phyloP scores from a whole-genome alignment of 768 basidiomycete genomes.

The Leccinum subgranulosum region DNA sequence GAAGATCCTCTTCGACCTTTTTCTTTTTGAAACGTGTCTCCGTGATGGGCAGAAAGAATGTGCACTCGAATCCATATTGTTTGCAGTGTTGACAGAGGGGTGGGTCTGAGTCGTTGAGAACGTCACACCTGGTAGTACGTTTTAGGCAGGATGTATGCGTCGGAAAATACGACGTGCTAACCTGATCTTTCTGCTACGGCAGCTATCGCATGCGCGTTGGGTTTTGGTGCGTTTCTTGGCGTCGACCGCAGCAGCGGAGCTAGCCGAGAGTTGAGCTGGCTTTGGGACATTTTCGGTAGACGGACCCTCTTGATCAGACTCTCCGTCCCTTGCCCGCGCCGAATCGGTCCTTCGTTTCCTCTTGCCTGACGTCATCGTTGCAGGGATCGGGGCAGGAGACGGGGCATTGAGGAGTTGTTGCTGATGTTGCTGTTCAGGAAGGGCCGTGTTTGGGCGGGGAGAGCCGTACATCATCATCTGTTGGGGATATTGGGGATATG shows the following conservation, averaged over 20 bases:
- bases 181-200: conserved; percentile 88
- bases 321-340: conserved; percentile 43
- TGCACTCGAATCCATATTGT: conserved; percentile 90
- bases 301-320: conserved; percentile 60
- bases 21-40: conserved; percentile 99
- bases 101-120: conserved; percentile 73
- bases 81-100: conserved; percentile 93
- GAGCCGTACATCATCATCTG: conserved; percentile 70
- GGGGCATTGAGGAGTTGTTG: conserved; percentile 32
- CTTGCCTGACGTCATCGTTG: conserved; percentile 40
- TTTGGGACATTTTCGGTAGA: conserved; percentile 45
- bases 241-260: conserved; percentile 42
- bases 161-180: conserved; percentile 24
- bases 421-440: conserved; percentile 34
- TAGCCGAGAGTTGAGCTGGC: conserved; percentile 28
- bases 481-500: conserved; percentile 53
- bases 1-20: conserved; percentile 69
- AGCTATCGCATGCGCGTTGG: conserved; percentile 88
- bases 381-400: conserved; percentile 33
- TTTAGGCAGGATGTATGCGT: conserved; percentile 13
- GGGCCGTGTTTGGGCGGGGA: conserved; percentile 35
- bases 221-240: conserved; percentile 90
- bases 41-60: conserved; percentile 96
- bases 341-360: conserved; percentile 58
- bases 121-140: conserved; percentile 60